phyloP scores from a whole-genome alignment of 345 rosid species.

The Syzygium jambos region DNA sequence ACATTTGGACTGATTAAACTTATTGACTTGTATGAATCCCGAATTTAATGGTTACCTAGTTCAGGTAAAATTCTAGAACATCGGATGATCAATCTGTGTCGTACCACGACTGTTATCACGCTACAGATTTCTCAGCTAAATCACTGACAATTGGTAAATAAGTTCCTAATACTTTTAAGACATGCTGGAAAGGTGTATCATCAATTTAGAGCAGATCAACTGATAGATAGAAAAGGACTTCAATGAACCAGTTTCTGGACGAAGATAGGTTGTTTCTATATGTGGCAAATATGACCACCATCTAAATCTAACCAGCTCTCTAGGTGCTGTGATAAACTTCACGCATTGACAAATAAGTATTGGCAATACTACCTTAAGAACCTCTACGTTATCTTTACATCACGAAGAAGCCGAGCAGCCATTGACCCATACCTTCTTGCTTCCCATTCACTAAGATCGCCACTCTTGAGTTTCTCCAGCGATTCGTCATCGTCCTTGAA shows the following conservation, averaged over 20 bases:
- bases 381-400: conserved; percentile 37
- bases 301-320: not conserved
- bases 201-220: not conserved
- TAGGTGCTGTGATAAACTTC: not conserved
- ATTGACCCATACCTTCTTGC: conserved; percentile 77
- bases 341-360: not conserved
- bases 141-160: not conserved
- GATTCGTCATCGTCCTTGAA: conserved; percentile 16
- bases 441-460: conserved; percentile 80
- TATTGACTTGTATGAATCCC: not conserved
- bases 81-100: not conserved
- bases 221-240: not conserved
- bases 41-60: not conserved
- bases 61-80: not conserved
- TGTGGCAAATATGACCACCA: not conserved
- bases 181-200: not conserved
- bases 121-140: not conserved
- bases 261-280: not conserved
- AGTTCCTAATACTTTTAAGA: not conserved
- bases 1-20: not conserved
- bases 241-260: not conserved
- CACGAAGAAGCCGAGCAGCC: conserved; percentile 90
- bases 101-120: not conserved
- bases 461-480: conserved; percentile 21
- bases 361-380: not conserved